These are phyloP conservation scores for Skeletonema grethae DNA, from an alignment of 108 stramenopile species.

Conservation along the genomic window DNA sequence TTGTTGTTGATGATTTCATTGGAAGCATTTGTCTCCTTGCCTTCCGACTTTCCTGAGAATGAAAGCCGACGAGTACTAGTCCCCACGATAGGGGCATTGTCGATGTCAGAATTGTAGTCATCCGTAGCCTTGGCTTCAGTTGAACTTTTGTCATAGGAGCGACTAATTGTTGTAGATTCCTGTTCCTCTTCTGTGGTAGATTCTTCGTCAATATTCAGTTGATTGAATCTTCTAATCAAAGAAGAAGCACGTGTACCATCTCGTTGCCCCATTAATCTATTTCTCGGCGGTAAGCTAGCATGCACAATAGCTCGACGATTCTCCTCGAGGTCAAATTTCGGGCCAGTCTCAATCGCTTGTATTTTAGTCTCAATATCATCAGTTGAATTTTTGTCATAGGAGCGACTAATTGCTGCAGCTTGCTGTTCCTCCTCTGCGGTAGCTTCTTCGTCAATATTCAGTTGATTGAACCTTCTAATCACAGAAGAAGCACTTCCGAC, in stretches of 20 bases:
- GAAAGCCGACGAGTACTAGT: not conserved
- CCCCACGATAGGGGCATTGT: not conserved
- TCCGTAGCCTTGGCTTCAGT: not conserved
- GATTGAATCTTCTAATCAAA: not conserved
- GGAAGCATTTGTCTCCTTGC: not conserved
- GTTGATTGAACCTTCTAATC: not conserved
- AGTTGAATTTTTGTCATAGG: not conserved
- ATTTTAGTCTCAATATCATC: conserved; percentile 31
- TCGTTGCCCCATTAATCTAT: not conserved
- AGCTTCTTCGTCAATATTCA: not conserved
- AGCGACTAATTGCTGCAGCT: not conserved
- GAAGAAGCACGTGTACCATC: not conserved
- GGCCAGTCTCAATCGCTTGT: conserved; percentile 11
- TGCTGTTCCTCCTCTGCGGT: not conserved
- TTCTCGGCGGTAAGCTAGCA: not conserved
- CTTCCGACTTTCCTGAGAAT: not conserved
- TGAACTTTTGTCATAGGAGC: not conserved
- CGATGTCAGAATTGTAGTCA: not conserved
- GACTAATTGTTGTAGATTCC: not conserved
- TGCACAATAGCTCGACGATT: conserved; percentile 25
- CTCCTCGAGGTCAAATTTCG: conserved; percentile 22
- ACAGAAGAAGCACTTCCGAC: not conserved
- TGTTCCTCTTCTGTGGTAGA: not conserved
- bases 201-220: not conserved
- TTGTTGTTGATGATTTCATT: not conserved